A percentile compares a stretch with the other conserved stretches of the same genome.
Conservation (phyloP, 2,329 filamentous ascomycete species). For the Xylariaceae sp. region DNA sequence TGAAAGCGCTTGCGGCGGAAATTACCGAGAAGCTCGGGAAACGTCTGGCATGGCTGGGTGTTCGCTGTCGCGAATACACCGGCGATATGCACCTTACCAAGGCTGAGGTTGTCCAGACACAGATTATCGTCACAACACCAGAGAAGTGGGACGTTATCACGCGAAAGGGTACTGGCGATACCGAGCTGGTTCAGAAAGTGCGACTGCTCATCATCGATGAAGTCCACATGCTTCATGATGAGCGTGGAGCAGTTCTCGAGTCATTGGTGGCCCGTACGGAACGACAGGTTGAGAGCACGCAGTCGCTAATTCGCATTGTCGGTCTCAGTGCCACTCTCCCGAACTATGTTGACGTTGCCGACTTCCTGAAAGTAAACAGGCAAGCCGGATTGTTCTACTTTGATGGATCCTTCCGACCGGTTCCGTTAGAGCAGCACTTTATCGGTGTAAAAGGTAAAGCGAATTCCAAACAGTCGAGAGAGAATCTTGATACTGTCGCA, state of each 20-base stretch:
- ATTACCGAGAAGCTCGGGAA: constrained; percentile 92
- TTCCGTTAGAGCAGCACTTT: constrained; percentile 95
- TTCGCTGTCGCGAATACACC: constrained; percentile 89
- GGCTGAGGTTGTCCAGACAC: constrained; percentile 88
- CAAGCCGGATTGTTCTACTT: constrained; percentile 95
- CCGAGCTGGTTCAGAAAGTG: constrained; percentile 95
- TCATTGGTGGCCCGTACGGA: constrained; percentile 93
- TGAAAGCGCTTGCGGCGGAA: constrained; percentile 97
- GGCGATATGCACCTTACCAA: constrained; percentile 99
- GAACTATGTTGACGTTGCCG: constrained; percentile 94
- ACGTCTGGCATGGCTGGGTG: constrained; percentile 86
- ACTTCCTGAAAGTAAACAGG: constrained; percentile 94
- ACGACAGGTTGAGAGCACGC: constrained; percentile 94
- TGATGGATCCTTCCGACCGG: constrained; percentile 89
- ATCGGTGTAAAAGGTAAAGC: constrained; percentile 92
- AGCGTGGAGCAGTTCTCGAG: constrained; percentile 91
- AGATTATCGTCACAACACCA: constrained; percentile 97
- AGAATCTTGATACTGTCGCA: constrained; percentile 81
- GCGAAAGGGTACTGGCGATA: constrained; percentile 93
- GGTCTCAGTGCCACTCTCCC: constrained; percentile 93
- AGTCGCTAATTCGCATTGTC: constrained; percentile 93
- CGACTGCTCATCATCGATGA: constrained; percentile 95
- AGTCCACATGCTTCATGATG: constrained; percentile 98
- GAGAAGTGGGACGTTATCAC: constrained; percentile 99
- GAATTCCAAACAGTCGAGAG: constrained; percentile 73